Base-by-base conservation (phyloP, 345 rosid species). In the Corymbia maculata region DNA sequence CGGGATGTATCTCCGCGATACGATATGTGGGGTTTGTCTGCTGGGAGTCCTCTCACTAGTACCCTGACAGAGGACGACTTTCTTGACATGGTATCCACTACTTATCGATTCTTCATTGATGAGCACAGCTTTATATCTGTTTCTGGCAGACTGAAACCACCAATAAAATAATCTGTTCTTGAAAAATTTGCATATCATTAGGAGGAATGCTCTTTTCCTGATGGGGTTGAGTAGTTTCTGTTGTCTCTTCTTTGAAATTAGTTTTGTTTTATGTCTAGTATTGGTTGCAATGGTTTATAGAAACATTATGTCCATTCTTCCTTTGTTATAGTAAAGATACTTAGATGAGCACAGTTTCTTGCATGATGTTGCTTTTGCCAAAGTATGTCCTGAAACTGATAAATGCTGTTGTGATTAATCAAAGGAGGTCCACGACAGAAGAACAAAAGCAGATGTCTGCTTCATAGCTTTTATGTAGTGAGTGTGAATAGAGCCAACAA, bases 1-100 rank as follows among this genome's bases (percentile, higher is more conserved):
- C 80, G 66, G 66, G 95, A 93, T 86, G 89, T 86, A 52, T 89
- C 95, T 92, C 88, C 95, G 89, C 92, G 88, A 89, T 91, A 86
- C 91, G 96, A 95, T 94, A 90, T 92, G 85, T 95, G 97, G 98
- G 95, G 94, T 64, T 88, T 97, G 92, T 93, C 97, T 53, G 91
- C 94, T 53, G 98, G 94, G 86, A 97, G 99, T 91, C 98, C 99
- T 88, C 96, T 89, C 87, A 95, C 96, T 30, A 95, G 95, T 93
- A 91, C 93, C 85, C 92, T 96, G 86, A 96, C 99, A 13, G 97
- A 96, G 88, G 98, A 96, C 87, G 99, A 95, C 94, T 94, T 97
- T 92, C 99, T 97, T 90, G 94, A 95, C 91, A 97, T 96, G 99
- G 99, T 97, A 96, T 51, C 26, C 68, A 82, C 85, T 82, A 50